Evolutionary conservation across 202 grass and related monocot genomes (phyloP).

Genomic region (Panicum virgatum): DNA sequence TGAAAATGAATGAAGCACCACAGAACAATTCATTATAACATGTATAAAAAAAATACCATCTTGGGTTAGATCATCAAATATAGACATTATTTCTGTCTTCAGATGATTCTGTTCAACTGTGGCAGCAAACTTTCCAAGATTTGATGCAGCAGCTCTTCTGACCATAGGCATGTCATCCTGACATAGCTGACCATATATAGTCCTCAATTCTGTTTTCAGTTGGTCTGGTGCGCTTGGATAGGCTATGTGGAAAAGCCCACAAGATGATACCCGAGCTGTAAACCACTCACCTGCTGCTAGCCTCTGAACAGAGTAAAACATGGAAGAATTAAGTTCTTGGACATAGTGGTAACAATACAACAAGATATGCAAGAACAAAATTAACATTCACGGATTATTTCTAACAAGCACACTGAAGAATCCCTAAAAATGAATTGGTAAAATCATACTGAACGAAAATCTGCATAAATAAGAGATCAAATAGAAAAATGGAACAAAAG

Average conservation of each 20-base stretch:
- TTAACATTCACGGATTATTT: background rate
- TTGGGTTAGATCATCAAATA: slow-evolving; percentile 79
- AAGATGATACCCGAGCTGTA: slow-evolving; percentile 68
- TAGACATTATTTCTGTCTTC: slow-evolving; percentile 83
- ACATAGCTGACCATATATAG: slow-evolving; percentile 66
- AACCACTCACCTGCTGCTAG: slow-evolving; percentile 82
- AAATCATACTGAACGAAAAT: background rate
- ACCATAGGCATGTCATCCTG: slow-evolving; percentile 95
- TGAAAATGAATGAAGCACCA: too few species aligned
- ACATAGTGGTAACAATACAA: background rate
- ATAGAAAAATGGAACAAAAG: background rate
- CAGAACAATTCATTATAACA: too few species aligned
- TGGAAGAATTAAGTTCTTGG: background rate
- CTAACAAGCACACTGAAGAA: background rate
- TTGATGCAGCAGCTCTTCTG: slow-evolving; percentile 74
- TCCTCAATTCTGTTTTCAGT: slow-evolving; percentile 69
- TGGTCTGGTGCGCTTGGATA: slow-evolving; percentile 70
- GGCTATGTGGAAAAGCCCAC: slow-evolving; percentile 72
- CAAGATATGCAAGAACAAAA: slow-evolving; percentile 1
- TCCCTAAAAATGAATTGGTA: background rate
- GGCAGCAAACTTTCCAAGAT: slow-evolving; percentile 77
- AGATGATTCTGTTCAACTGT: slow-evolving; percentile 63
- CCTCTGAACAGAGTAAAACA: slow-evolving; percentile 55
- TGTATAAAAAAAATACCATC: slow-evolving; percentile 55
- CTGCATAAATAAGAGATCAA: background rate